Evolutionary conservation across 441 rosid genomes (phyloP).

Genomic region (Populus hybrid): DNA sequence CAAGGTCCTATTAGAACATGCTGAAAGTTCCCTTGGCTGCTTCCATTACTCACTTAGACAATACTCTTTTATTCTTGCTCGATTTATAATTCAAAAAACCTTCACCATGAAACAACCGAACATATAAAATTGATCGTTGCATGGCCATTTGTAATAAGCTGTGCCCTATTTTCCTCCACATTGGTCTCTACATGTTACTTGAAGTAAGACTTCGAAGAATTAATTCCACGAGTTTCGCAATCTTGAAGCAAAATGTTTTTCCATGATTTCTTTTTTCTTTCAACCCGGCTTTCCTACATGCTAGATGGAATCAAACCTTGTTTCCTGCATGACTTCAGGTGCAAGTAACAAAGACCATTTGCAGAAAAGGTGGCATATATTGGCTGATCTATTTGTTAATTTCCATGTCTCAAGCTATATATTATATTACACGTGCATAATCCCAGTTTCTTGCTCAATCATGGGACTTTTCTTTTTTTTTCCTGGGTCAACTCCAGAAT

Average conservation of each 20-base stretch:
- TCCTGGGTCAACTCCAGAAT: slow-evolving; percentile 1
- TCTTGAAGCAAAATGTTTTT: no score
- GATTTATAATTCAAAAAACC: not conserved
- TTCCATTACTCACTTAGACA: not conserved
- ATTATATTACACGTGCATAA: not conserved
- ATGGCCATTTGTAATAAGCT: not conserved
- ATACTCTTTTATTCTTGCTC: not conserved
- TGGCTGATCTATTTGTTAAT: not conserved
- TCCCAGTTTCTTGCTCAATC: not conserved
- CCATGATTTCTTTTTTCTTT: no score
- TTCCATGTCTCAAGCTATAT: slow-evolving; percentile 13
- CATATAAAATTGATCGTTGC: not conserved
- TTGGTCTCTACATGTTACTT: not conserved
- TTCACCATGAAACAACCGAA: not conserved
- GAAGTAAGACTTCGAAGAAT: not conserved
- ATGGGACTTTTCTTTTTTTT: not conserved
- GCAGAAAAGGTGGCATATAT: not conserved
- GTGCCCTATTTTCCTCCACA: not conserved
- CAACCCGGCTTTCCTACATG: not conserved
- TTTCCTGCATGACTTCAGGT: not conserved
- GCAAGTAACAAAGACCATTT: not conserved
- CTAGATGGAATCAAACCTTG: not conserved
- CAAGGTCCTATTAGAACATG: slow-evolving; percentile 1
- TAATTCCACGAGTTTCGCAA: no score
- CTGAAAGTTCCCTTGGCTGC: not conserved